phyloP scores from a whole-genome alignment of 2,329 filamentous ascomycete species.

The Diaporthe vaccinii region DNA sequence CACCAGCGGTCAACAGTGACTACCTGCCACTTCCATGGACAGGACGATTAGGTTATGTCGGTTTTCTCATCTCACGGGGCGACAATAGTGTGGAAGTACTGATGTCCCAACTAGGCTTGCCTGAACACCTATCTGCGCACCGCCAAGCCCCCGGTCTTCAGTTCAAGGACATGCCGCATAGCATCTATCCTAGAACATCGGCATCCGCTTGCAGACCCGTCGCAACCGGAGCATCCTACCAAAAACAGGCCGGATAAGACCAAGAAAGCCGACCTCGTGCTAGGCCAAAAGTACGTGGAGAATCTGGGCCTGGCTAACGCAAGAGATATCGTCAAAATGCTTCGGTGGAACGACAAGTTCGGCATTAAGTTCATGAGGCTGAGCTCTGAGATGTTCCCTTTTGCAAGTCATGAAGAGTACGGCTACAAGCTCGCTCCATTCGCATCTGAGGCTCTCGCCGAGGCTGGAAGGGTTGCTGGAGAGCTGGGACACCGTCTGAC shows the following conservation, averaged over 20 bases:
- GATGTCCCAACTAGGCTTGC: constrained; percentile 72
- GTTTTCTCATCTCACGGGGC: constrained; percentile 47
- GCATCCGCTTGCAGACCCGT: constrained; percentile 82
- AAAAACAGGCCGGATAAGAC: constrained; percentile 88
- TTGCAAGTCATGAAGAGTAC: constrained; percentile 88
- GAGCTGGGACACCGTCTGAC: constrained; percentile 87
- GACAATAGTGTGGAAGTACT: constrained; percentile 15
- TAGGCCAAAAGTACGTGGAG: constrained; percentile 82
- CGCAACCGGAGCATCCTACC: constrained; percentile 81
- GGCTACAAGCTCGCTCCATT: constrained; percentile 90
- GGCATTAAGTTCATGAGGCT: constrained; percentile 93
- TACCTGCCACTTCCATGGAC: constrained; percentile 91
- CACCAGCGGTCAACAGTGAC: constrained; percentile 85
- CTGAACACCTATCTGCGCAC: constrained; percentile 91
- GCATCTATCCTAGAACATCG: constrained; percentile 91
- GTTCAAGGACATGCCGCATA: constrained; percentile 91
- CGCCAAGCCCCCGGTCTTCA: constrained; percentile 87
- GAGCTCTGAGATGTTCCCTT: constrained; percentile 97
- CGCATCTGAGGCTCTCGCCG: constrained; percentile 80
- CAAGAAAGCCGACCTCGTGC: constrained; percentile 73
- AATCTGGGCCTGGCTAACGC: constrained; percentile 85
- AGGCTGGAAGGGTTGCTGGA: constrained; percentile 82
- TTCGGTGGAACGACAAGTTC: constrained; percentile 93
- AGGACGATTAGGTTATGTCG: constrained; percentile 88
- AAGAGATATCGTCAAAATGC: constrained; percentile 85